These are phyloP conservation scores for Botrytis porri DNA, from an alignment of 2,329 filamentous ascomycete species.

Conservation along the genomic window DNA sequence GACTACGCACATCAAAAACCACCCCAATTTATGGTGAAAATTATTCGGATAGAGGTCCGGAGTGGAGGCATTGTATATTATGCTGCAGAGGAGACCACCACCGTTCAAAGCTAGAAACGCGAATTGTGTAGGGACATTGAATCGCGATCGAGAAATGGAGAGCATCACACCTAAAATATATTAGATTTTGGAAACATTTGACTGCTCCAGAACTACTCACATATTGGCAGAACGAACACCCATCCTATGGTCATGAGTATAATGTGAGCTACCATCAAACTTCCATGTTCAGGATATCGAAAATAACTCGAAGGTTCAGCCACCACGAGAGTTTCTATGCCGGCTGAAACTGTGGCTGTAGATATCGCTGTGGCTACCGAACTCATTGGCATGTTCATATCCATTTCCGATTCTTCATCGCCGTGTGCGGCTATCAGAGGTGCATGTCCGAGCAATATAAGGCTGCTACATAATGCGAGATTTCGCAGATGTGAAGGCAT, in stretches of 20 bases:
- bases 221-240: constrained; percentile 66
- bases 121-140: constrained; percentile 67
- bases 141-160: constrained; percentile 74
- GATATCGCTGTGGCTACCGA: constrained; percentile 16
- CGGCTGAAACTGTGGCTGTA: background rate
- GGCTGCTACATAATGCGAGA: constrained; percentile 8
- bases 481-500: constrained; percentile 14
- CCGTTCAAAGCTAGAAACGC: constrained; percentile 62
- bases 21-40: constrained; percentile 84
- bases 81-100: constrained; percentile 61
- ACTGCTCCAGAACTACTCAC: constrained; percentile 45
- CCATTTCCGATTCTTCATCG: constrained; percentile 35
- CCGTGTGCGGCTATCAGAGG: constrained; percentile 21
- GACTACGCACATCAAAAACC: constrained; percentile 73
- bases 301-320: constrained; percentile 42
- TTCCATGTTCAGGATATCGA: constrained; percentile 40
- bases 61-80: constrained; percentile 74
- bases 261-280: constrained; percentile 56
- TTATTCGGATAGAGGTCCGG: constrained; percentile 86
- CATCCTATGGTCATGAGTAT: constrained; percentile 65
- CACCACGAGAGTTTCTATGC: constrained; percentile 21
- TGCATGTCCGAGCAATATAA: constrained; percentile 21
- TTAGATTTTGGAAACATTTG: background rate
- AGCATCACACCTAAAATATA: constrained; percentile 62
- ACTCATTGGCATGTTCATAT: constrained; percentile 20